These are phyloP conservation scores for Sporothrix brunneoviolacea DNA, from an alignment of 2,329 filamentous ascomycete species.

Conservation along the genomic window DNA sequence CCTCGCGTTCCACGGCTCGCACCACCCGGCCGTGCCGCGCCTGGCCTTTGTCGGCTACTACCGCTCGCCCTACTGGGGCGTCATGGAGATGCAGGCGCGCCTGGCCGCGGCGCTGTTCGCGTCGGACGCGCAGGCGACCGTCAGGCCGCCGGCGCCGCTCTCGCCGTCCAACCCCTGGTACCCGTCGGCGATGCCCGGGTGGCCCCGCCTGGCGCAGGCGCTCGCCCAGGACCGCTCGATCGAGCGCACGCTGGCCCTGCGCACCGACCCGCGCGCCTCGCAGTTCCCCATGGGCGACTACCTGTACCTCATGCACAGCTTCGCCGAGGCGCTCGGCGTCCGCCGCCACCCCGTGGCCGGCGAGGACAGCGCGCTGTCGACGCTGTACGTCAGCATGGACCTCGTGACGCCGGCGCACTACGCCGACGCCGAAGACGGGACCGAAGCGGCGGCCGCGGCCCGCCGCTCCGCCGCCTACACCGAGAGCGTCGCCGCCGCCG, in stretches of 20 bases:
- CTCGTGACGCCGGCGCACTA: conserved; percentile 53
- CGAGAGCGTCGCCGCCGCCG: conserved; percentile 34
- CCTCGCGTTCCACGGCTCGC: conserved; percentile 60
- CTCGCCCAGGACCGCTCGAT: conserved; percentile 39
- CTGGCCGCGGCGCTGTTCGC: conserved; percentile 55
- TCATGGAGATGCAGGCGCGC: conserved; percentile 80
- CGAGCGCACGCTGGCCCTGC: conserved; percentile 42
- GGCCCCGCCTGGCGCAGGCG: conserved; percentile 31
- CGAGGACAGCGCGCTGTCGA: conserved; percentile 18
- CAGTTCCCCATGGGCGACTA: conserved; percentile 87
- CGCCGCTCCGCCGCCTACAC: conserved; percentile 36
- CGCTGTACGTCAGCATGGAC: conserved; percentile 40
- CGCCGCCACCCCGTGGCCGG: conserved; percentile 32
- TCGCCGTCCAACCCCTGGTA: neutral
- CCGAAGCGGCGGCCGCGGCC: neutral
- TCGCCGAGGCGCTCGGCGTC: conserved; percentile 53
- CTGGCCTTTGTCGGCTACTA: conserved; percentile 81
- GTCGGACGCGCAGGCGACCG: conserved; percentile 25
- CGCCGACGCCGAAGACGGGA: conserved; percentile 14
- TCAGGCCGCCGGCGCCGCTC: conserved; percentile 18
- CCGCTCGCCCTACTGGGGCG: conserved; percentile 76
- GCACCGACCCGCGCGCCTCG: conserved; percentile 43
- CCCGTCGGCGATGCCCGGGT: conserved; percentile 15
- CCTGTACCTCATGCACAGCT: conserved; percentile 65
- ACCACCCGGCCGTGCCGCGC: conserved; percentile 52